Conservation (phyloP, 106 monocot genomes). For the Gastrodia elata region DNA sequence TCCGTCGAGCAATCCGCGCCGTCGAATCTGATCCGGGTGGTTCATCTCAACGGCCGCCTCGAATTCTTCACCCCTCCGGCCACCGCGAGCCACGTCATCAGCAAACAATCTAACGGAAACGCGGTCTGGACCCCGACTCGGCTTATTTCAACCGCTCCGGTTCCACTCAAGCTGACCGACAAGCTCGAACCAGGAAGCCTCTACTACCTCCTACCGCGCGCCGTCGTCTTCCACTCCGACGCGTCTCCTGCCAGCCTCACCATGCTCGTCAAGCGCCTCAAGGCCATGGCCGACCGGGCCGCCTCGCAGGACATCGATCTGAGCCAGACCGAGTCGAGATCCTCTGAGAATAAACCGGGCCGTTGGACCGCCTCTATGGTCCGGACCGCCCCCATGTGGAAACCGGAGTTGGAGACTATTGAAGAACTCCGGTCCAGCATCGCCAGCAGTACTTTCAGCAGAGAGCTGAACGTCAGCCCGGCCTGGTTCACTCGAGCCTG, state of each 20-base stretch:
- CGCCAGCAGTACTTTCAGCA: neutral
- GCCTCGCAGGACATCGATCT: neutral
- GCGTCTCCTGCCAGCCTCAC: neutral
- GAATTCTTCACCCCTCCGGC: constrained; percentile 1
- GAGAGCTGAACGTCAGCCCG: neutral
- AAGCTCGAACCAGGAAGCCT: neutral
- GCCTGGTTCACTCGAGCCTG: neutral
- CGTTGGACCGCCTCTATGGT: neutral
- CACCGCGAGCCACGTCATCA: neutral
- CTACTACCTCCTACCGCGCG: neutral
- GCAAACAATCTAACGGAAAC: neutral
- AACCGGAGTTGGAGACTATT: neutral
- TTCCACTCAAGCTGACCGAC: neutral
- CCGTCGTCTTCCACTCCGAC: neutral
- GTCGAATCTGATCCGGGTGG: constrained; percentile 4
- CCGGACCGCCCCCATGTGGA: neutral
- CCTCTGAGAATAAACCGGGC: neutral
- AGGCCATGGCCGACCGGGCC: neutral
- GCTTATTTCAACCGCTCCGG: constrained; percentile 4
- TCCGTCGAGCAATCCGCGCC: neutral
- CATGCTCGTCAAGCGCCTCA: neutral
- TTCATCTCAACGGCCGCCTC: constrained; percentile 5
- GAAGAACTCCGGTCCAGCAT: neutral
- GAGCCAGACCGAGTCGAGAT: neutral
- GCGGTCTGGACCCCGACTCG: constrained; percentile 9